A percentile compares a stretch with the other conserved stretches of the same genome.
phyloP scores from a whole-genome alignment of 371 early-diverging fungal genomes.

The Entomophthora muscae region DNA sequence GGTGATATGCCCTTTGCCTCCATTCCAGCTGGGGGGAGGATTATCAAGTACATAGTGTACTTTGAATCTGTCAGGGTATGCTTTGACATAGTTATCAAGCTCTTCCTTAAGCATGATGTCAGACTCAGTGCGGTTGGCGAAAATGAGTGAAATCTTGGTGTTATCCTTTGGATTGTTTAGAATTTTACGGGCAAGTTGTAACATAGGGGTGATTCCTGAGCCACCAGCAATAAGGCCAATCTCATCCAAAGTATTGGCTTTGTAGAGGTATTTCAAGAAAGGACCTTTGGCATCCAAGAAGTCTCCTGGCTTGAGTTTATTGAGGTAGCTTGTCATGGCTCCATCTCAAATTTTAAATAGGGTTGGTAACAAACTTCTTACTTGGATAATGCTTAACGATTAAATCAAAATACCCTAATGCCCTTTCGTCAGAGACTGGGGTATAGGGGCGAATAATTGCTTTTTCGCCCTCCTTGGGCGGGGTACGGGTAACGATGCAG shows the following conservation, averaged over 20 bases:
- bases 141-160: constrained; percentile 72
- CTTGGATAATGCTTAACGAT: constrained; percentile 59
- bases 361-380: constrained; percentile 12
- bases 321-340: constrained; percentile 31
- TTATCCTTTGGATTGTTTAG: constrained; percentile 52
- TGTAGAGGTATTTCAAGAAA: constrained; percentile 61
- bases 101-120: constrained; percentile 75
- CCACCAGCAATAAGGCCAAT: constrained; percentile 85
- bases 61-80: constrained; percentile 58
- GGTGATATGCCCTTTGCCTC: constrained; percentile 47
- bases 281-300: constrained; percentile 79
- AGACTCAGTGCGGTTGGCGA: constrained; percentile 63
- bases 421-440: constrained; percentile 53
- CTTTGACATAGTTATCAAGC: constrained; percentile 44
- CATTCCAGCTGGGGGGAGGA: constrained; percentile 38
- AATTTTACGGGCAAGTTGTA: constrained; percentile 53
- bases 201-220: constrained; percentile 88
- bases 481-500: constrained; percentile 56
- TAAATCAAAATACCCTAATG: constrained; percentile 65
- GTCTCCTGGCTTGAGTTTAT: constrained; percentile 65
- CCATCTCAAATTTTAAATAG: constrained; percentile 3
- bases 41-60: constrained; percentile 68
- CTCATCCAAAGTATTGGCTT: constrained; percentile 47
- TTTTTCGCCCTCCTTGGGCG: constrained; percentile 39
- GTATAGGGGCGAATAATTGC: constrained; percentile 80